Evolutionary conservation across 768 basidiomycete genomes (phyloP).

Genomic region (Rhodocollybia butyracea): DNA sequence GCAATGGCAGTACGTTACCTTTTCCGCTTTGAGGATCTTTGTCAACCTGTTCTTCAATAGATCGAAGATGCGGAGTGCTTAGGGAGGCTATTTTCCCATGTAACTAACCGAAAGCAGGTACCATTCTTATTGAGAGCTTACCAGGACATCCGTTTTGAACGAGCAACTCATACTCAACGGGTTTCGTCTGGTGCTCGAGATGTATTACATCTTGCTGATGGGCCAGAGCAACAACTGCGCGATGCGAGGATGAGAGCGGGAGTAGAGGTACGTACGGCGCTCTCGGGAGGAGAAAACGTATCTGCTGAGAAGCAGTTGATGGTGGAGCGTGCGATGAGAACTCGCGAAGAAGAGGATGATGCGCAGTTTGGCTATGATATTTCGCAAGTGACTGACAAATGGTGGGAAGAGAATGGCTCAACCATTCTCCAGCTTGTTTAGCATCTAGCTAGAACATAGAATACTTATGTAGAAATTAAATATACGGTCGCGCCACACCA

Average conservation of each 20-base stretch:
- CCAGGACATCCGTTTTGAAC: slow-evolving; percentile 45
- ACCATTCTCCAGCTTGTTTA: not conserved
- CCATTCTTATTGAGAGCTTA: slow-evolving; percentile 49
- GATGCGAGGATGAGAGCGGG: slow-evolving; percentile 49
- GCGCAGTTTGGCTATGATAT: not conserved
- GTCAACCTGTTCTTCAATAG: slow-evolving; percentile 19
- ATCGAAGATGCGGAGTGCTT: slow-evolving; percentile 32
- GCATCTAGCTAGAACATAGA: too few species aligned
- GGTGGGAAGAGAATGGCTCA: not conserved
- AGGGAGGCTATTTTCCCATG: slow-evolving; percentile 21
- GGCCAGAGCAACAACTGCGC: slow-evolving; percentile 49
- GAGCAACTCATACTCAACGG: slow-evolving; percentile 46
- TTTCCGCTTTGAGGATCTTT: not conserved
- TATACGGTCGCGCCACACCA: slow-evolving; percentile 16
- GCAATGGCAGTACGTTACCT: not conserved
- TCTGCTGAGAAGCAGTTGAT: not conserved
- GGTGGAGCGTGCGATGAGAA: not conserved
- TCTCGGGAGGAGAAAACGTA: not conserved
- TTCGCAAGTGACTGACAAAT: not conserved
- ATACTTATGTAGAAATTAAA: too few species aligned
- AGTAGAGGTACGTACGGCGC: slow-evolving; percentile 29
- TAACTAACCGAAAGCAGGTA: slow-evolving; percentile 42
- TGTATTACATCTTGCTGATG: slow-evolving; percentile 57
- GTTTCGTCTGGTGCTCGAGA: slow-evolving; percentile 48
- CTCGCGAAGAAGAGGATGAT: not conserved